phyloP scores from a whole-genome alignment of 257 asterid species.

The Leonotis leonurus region DNA sequence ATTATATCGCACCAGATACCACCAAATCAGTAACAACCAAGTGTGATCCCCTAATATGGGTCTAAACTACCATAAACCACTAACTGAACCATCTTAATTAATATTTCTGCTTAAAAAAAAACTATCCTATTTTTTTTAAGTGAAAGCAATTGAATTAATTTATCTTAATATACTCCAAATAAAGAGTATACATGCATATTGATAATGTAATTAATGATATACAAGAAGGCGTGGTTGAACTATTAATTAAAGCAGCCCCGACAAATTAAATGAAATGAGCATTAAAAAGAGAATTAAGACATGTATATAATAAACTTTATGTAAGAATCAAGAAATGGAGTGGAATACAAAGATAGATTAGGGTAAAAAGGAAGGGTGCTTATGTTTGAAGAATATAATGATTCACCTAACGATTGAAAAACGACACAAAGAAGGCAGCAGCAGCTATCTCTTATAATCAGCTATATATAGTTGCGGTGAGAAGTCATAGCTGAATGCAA shows the following conservation, averaged over 20 bases:
- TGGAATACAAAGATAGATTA: background rate
- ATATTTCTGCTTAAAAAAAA: background rate
- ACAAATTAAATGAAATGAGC: background rate
- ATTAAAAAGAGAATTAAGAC: background rate
- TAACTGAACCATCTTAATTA: background rate
- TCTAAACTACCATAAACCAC: no score
- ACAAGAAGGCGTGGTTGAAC: background rate
- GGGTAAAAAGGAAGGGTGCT: slow-evolving; percentile 21
- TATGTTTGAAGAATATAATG: slow-evolving; percentile 33
- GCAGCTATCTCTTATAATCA: slow-evolving; percentile 10
- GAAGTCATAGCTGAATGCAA: slow-evolving; percentile 31
- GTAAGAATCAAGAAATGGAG: slow-evolving; percentile 19
- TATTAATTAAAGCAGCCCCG: background rate
- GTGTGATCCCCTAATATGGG: no score
- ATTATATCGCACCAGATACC: no score
- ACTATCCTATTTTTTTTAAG: background rate
- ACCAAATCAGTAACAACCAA: no score
- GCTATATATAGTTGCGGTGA: slow-evolving; percentile 48
- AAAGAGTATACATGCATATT: no score
- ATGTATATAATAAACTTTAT: background rate
- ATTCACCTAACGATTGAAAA: slow-evolving; percentile 64
- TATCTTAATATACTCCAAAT: no score
- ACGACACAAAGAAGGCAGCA: slow-evolving; percentile 53
- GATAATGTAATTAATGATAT: background rate
- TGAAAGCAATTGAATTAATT: background rate